These are phyloP conservation scores for Xylaria scruposa DNA, from an alignment of 495 filamentous ascomycete species.

Conservation along the genomic window DNA sequence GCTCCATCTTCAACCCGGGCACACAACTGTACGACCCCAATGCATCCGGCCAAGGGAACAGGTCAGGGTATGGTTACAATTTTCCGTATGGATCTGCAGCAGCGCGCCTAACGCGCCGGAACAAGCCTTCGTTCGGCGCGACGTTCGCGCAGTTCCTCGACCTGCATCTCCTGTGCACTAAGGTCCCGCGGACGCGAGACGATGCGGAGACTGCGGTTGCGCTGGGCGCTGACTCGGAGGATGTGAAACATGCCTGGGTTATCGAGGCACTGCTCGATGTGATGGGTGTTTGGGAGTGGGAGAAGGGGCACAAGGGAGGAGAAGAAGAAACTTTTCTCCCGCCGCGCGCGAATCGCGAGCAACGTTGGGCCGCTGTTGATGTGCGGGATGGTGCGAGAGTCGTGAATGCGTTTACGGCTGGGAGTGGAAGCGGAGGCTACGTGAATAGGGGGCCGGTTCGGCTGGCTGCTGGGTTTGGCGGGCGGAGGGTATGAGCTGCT, in stretches of 20 bases:
- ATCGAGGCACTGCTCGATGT: conserved; percentile 56
- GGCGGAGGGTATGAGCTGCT: conserved; percentile 21
- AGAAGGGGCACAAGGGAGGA: conserved; percentile 1
- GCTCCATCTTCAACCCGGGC: conserved; percentile 45
- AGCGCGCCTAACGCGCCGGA: conserved; percentile 20
- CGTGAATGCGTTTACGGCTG: conserved; percentile 38
- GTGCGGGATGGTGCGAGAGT: conserved; percentile 38
- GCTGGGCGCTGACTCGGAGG: background rate
- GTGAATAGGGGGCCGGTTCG: conserved; percentile 27
- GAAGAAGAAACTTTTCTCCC: conserved; percentile 30
- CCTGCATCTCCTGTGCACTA: conserved; percentile 51
- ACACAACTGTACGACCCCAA: background rate
- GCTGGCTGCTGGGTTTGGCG: conserved; percentile 34
- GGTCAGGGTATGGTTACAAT: background rate
- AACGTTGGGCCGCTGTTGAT: conserved; percentile 52
- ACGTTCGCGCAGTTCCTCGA: conserved; percentile 53
- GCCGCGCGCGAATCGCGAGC: conserved; percentile 39
- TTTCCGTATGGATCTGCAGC: background rate
- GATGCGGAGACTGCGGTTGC: conserved; percentile 32
- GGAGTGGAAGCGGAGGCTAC: conserved; percentile 5
- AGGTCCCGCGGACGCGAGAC: conserved; percentile 38
- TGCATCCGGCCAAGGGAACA: background rate
- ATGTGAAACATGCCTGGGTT: conserved; percentile 40
- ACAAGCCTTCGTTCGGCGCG: conserved; percentile 51
- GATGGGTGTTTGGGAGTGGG: conserved; percentile 41